Percentiles rank a stretch among this genome's conserved stretches.
Evolutionary conservation across 345 rosid genomes (phyloP).

Genomic region (Salix udensis): DNA sequence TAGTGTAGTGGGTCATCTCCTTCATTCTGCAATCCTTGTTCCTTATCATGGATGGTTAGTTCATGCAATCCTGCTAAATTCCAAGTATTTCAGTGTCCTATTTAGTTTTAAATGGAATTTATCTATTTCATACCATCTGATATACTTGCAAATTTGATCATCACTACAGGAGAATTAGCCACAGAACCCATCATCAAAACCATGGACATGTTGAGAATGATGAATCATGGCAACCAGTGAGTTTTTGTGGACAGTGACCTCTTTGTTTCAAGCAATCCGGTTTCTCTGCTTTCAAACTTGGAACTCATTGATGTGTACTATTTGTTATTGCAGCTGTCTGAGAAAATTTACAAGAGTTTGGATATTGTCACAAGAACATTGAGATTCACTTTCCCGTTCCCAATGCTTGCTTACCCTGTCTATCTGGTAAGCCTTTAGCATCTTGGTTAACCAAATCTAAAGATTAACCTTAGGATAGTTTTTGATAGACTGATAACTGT

Average conservation of each 20-base stretch:
- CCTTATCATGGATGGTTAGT: slow-evolving; percentile 95
- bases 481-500: not conserved
- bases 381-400: slow-evolving; percentile 81
- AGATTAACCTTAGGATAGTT: not conserved
- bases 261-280: not conserved
- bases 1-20: slow-evolving; percentile 74
- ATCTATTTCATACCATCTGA: not conserved
- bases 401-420: slow-evolving; percentile 87
- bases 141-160: not conserved
- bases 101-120: not conserved
- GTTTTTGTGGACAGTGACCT: not conserved
- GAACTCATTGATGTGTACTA: not conserved
- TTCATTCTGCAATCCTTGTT: slow-evolving; percentile 86
- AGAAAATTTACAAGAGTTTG: slow-evolving; percentile 62
- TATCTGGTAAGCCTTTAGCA: slow-evolving; percentile 59
- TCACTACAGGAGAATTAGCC: slow-evolving; percentile 79
- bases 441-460: not conserved
- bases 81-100: not conserved
- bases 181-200: slow-evolving; percentile 92
- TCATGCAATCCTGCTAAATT: slow-evolving; percentile 6
- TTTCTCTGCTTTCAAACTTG: not conserved
- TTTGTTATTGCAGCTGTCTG: slow-evolving; percentile 51
- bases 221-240: slow-evolving; percentile 92
- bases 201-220: slow-evolving; percentile 95
- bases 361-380: slow-evolving; percentile 41